Percentiles rank a stretch among this genome's conserved stretches.
Evolutionary conservation across 192 early-diverging fungal genomes (phyloP).

Genomic region (Kappamyces sp.): DNA sequence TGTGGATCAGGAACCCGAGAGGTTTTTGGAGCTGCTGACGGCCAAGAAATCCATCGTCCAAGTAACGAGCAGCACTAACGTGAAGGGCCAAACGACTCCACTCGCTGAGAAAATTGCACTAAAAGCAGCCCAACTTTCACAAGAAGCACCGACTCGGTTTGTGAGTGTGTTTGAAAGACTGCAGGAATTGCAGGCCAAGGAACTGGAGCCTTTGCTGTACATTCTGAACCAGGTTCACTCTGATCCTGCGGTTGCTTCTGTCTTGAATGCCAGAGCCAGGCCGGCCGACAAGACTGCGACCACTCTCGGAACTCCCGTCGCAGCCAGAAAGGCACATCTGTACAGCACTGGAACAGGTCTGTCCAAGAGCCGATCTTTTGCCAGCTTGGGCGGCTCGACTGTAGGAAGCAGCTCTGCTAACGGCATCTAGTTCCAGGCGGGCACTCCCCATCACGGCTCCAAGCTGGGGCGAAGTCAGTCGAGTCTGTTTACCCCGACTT

Average conservation of each 20-base stretch:
- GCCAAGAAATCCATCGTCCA: not conserved
- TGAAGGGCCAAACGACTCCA: not conserved
- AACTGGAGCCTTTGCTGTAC: slow-evolving; percentile 12
- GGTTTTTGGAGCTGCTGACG: slow-evolving; percentile 2
- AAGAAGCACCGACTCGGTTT: slow-evolving; percentile 7
- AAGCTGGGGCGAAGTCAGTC: not conserved
- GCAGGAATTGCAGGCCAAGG: not conserved
- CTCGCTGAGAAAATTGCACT: slow-evolving; percentile 12
- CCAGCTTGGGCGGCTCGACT: not conserved
- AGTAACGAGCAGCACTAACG: not conserved
- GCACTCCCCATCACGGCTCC: no score
- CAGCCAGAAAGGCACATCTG: not conserved
- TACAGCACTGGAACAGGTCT: not conserved
- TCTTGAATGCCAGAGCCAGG: not conserved
- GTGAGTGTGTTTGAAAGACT: not conserved
- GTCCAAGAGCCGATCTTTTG: slow-evolving; percentile 2
- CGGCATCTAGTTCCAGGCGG: no score
- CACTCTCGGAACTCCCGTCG: not conserved
- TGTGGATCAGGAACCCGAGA: slow-evolving; percentile 13
- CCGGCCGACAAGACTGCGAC: not conserved
- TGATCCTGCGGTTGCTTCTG: slow-evolving; percentile 7
- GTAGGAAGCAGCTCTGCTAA: not conserved
- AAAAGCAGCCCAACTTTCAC: not conserved
- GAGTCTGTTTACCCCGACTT: slow-evolving; percentile 1
- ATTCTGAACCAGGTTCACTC: slow-evolving; percentile 9